Base-by-base conservation (phyloP, 2,329 filamentous ascomycete species). In the Neoscytalidium dimidiatum region DNA sequence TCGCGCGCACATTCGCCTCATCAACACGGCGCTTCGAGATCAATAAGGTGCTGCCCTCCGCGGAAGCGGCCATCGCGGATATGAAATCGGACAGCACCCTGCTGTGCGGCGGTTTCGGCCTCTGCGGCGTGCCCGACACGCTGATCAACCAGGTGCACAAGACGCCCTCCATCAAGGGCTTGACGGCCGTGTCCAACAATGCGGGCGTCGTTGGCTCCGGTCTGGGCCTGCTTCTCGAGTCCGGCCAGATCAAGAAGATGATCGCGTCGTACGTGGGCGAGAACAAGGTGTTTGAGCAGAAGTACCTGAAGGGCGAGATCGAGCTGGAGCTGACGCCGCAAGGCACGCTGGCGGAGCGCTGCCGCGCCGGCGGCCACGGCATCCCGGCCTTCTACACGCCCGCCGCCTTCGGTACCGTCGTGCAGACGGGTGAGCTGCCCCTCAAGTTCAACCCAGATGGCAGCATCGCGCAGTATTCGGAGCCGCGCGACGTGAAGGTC, bases 361-460 rank as follows among this genome's bases (percentile, higher is more conserved):
- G 92, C 70, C 83, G 90, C 46, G 90, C 90, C 6, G 91, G 87
- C 1, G 91, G 90, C 3, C 89, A 89, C 26, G 91, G 91, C 8
- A 92, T 94, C 58, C 90, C 91, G 1, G 91, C 91, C 0, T 94
- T 95, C 74, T 95, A 88, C 72, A 94, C 92, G 0, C 88, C 91
- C 0, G 92, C 91, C 0, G 91, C 73, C 79, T 77, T 79, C 62
- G 88, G 88, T 64, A 91, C 89, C 0, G 82, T 90, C 7, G 79
- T 92, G 1, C 86, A 91, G 75, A 85, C 85, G 13, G 90, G 90
- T 43, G 86, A 90, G 62, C 89, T 92, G 19, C 89, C 90, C 0
- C 81, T 87, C 7, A 82, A 85, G 19, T 84, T 90, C 67, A 85
- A 86, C 72, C 74, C 84, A 57, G 81, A 86, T 33, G 85, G 89